Percentiles rank a stretch among this genome's conserved stretches.
Conservation (phyloP, 768 basidiomycete genomes). For the Hypholoma fasciculare region DNA sequence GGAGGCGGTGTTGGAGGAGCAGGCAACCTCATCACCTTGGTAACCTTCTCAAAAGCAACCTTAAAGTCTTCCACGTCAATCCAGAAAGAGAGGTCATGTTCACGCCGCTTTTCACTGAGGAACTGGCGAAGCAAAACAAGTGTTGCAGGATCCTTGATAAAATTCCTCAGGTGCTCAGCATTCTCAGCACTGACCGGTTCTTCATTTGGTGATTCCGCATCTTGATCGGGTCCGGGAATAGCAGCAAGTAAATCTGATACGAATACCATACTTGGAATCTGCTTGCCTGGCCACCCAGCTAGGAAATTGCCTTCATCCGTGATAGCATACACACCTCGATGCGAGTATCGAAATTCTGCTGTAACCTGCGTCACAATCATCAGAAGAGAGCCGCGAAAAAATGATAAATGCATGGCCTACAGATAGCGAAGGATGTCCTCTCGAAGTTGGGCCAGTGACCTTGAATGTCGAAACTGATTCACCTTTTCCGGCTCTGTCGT, state of each 20-base stretch:
- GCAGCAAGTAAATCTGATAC: not conserved
- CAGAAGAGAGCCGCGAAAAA: not conserved
- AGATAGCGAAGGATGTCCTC: constrained; percentile 4
- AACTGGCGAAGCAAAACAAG: constrained; percentile 7
- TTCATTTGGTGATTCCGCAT: not conserved
- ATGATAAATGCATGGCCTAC: not conserved
- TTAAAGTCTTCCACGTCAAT: constrained; percentile 14
- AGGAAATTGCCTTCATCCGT: constrained; percentile 9
- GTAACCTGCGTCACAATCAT: not conserved
- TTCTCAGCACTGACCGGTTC: not conserved
- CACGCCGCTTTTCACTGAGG: constrained; percentile 4
- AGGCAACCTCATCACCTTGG: not conserved
- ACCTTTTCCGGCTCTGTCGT: constrained; percentile 2
- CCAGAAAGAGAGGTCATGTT: constrained; percentile 11
- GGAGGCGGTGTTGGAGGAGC: not conserved
- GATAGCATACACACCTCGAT: constrained; percentile 6
- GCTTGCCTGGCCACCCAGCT: constrained; percentile 8
- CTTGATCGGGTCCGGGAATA: not conserved
- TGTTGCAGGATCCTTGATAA: not conserved
- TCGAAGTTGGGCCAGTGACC: constrained; percentile 5
- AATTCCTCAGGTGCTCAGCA: constrained; percentile 2
- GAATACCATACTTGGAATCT: not conserved
- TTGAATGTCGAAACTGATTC: not conserved
- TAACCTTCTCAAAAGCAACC: not conserved
- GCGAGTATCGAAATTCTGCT: constrained; percentile 7